Percentiles rank a stretch among this genome's conserved stretches.
Evolutionary conservation across 139 green algal species (phyloP).

Genomic region (Raphidocelis subcapitata): DNA sequence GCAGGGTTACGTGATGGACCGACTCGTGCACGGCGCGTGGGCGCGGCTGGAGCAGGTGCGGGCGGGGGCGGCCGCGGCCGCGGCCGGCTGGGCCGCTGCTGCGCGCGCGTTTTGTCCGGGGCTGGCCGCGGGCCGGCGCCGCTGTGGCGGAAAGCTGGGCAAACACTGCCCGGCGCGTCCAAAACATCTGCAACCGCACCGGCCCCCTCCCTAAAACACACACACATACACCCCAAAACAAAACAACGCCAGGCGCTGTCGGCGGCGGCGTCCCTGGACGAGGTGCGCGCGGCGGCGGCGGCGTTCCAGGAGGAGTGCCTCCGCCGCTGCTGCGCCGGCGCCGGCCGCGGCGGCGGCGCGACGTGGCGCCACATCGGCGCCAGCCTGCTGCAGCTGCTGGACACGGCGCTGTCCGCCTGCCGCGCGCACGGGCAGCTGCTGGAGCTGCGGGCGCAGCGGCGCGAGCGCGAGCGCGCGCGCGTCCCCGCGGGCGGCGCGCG

Average conservation of each 20-base stretch:
- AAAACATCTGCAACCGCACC: too few species aligned
- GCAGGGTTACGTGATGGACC: constrained; percentile 37
- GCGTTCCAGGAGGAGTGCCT: constrained; percentile 20
- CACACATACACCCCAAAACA: too few species aligned
- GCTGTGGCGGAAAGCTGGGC: too few species aligned
- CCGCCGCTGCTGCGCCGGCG: not conserved
- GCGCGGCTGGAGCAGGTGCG: constrained; percentile 27
- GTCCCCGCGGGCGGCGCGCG: not conserved
- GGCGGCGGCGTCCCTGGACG: constrained; percentile 27
- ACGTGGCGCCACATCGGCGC: not conserved
- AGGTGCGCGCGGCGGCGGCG: constrained; percentile 22
- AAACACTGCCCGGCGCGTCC: too few species aligned
- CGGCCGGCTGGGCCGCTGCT: too few species aligned
- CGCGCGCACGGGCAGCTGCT: not conserved
- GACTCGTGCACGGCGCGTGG: constrained; percentile 24
- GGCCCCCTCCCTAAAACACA: too few species aligned
- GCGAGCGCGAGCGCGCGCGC: not conserved
- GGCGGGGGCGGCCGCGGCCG: not conserved
- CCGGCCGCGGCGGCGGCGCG: not conserved
- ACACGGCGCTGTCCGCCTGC: not conserved
- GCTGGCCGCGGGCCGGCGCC: too few species aligned
- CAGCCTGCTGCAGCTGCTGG: constrained; percentile 3
- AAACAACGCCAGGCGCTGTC: constrained; percentile 4
- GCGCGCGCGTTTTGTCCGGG: too few species aligned
- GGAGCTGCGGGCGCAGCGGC: constrained; percentile 2